A percentile compares a stretch with the other conserved stretches of the same genome.
phyloP scores from a whole-genome alignment of 2,329 filamentous ascomycete species.

The Cytospora mali region DNA sequence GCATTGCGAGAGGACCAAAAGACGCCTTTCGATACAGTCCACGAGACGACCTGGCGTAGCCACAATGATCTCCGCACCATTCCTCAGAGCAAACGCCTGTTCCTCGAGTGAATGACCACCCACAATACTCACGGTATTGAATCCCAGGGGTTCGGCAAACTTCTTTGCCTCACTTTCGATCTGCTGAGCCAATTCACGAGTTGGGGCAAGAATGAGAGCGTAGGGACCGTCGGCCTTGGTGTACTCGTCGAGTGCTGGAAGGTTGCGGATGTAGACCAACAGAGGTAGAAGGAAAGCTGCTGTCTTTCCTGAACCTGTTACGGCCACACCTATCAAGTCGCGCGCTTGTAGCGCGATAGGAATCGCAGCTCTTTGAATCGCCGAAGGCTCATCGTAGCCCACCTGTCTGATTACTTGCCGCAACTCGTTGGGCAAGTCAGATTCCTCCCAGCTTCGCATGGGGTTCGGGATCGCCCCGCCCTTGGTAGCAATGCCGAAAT shows the following conservation, averaged over 20 bases:
- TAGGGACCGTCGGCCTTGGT: conserved; percentile 96
- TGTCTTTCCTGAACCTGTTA: conserved; percentile 98
- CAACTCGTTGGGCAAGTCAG: conserved; percentile 73
- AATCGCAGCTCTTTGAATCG: conserved; percentile 92
- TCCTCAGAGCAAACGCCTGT: conserved; percentile 84
- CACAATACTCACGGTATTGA: conserved; percentile 95
- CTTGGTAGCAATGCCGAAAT: conserved; percentile 95
- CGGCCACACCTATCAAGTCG: conserved; percentile 97
- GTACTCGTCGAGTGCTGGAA: conserved; percentile 80
- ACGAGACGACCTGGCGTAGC: conserved; percentile 97
- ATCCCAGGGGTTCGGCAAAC: conserved; percentile 87
- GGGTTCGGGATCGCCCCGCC: conserved; percentile 91
- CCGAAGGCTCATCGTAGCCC: conserved; percentile 88
- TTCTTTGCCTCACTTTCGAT: conserved; percentile 94
- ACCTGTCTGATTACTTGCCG: conserved; percentile 81
- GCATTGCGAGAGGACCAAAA: conserved; percentile 92
- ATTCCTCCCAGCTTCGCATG: conserved; percentile 93
- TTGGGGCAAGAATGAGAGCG: conserved; percentile 94
- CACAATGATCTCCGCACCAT: conserved; percentile 96
- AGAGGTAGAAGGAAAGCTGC: conserved; percentile 91
- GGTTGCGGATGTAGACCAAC: conserved; percentile 89
- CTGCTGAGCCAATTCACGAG: conserved; percentile 95
- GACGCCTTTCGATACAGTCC: conserved; percentile 91
- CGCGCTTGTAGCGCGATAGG: conserved; percentile 90
- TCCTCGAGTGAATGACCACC: conserved; percentile 95